Evolutionary conservation across 495 filamentous ascomycete genomes (phyloP), one percentile per base, ranked within the genome.

Genomic region (Penicillium macrosclerotiorum): DNA sequence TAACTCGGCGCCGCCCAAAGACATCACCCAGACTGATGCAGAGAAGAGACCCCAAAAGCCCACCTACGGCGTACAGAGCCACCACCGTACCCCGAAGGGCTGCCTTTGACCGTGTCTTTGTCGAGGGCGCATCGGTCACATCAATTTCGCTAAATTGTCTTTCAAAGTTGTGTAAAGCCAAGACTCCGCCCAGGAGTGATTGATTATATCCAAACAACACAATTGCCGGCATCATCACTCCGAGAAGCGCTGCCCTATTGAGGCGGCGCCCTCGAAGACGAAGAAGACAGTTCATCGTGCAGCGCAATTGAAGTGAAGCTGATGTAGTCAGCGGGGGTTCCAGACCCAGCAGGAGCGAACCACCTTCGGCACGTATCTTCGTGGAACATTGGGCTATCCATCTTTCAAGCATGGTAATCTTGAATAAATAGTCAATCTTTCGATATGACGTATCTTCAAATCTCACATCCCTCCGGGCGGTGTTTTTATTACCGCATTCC

Each of bases 141-240:
- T 75, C 65, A 49, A 77, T 70, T 31, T 65, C 39, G 1, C 67
- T 71, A 40, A 75, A 77, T 33, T 69, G 67, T 23, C 49, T 45
- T 7, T 64, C 54, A 48, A 69, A 76, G 20, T 44, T 50, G 6
- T 46, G 23, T 26, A 59, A 18, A 2, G 59, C 54, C 14, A 62
- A 37, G 32, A 63, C 20, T 49, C 65, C 62, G 18, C 68, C 64
- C 25, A 71, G 42, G 27, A 63, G 57, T 6, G 67, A 62, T 20
- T 72, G 60, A 32, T 74, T 72, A 53, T 73, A 76, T 12, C 72
- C 72, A 42, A 74, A 65, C 6, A 69, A 55, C 39, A 71, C 62
- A 43, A 69, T 67, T 17, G 64, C 49, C 29, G 68, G 68, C 30
- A 63, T 57, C 18, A 62, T 49, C 22, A 62, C 52, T 8, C 52